Base-by-base conservation (phyloP, 2,329 filamentous ascomycete species). In the Pyricularia sp. region DNA sequence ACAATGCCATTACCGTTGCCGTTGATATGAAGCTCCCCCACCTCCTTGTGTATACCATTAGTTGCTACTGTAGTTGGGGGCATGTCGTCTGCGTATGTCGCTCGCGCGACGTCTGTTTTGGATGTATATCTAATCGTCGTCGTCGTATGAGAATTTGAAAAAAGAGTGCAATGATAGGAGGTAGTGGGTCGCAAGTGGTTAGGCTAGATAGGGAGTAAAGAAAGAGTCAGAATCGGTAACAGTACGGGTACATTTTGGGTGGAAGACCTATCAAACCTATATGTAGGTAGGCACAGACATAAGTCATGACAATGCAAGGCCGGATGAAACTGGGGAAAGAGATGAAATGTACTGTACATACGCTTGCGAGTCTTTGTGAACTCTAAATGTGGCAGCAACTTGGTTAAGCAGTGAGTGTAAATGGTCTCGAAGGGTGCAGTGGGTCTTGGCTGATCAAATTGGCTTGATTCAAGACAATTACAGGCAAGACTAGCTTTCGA, bases 1-100 rank as follows among this genome's bases (percentile, higher is more conserved):
- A 19, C 35, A 44, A 49, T 5, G 44, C 70, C 74, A 67, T 74
- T 74, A 68, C 75, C 73, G 65, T 76, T 77, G 66, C 71, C 68
- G 60, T 74, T 75, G 61, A 67, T 67, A 62, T 69, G 69, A 64
- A 70, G 59, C 62, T 67, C 64, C 62, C 68, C 68, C 28, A 66
- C 67, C 49, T 68, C 68, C 13, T 65, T 66, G 60, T 68, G 66
- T 40, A 68, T 33, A 35, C 69, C 67, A 68, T 68, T 67, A 65
- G 68, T 66, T 19, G 30, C 19, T 35, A 22, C 12, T 62, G 60
- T 26, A 22, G 31, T 35, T 22, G 60, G 9, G 6, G 31, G 22
- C 60, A 33, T 33, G 10, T 24, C 28, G 30, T 24, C 19, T 40
- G 30, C 40, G 16, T 62, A 62, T 26, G 19, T 49, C 40, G 40